Percentiles rank a stretch among this genome's conserved stretches.
Conservation (phyloP, 1,139 yeast species). For the Magnusiomyces sp. region DNA sequence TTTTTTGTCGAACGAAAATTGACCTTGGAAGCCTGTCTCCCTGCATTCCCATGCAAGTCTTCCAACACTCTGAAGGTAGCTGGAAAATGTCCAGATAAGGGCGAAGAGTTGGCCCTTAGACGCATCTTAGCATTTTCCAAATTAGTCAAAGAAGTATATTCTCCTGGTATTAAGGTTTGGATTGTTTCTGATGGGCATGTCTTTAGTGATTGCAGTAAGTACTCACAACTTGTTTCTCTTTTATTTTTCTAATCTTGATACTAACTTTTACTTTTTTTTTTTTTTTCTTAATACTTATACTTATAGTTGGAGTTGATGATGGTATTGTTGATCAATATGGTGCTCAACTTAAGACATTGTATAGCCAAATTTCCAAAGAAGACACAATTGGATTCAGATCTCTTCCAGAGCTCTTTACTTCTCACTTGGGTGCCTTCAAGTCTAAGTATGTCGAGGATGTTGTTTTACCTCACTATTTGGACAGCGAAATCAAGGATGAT, state of each 20-base stretch:
- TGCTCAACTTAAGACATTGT: constrained; percentile 8
- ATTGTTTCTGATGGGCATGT: constrained; percentile 16
- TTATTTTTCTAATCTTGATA: too few species aligned
- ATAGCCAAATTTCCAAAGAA: constrained; percentile 8
- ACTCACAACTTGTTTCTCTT: too few species aligned
- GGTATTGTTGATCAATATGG: constrained; percentile 13
- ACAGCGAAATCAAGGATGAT: constrained; percentile 9
- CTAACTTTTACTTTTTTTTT: too few species aligned
- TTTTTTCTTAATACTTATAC: neutral
- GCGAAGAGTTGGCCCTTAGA: constrained; percentile 14
- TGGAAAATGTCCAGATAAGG: constrained; percentile 12
- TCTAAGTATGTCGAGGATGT: constrained; percentile 8
- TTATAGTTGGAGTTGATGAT: constrained; percentile 13
- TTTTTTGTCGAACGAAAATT: constrained; percentile 11
- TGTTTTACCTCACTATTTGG: constrained; percentile 12
- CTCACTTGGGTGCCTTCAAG: constrained; percentile 10
- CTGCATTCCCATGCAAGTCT: constrained; percentile 16
- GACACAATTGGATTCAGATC: constrained; percentile 11
- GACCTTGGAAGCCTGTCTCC: constrained; percentile 13
- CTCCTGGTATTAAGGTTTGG: constrained; percentile 15
- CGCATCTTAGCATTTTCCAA: constrained; percentile 10
- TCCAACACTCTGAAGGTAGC: constrained; percentile 14
- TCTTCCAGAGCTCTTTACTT: constrained; percentile 13
- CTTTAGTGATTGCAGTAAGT: constrained; percentile 13
- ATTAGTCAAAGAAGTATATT: constrained; percentile 8